Base-by-base conservation (phyloP, 257 asterid species). In the Eucommia ulmoides region DNA sequence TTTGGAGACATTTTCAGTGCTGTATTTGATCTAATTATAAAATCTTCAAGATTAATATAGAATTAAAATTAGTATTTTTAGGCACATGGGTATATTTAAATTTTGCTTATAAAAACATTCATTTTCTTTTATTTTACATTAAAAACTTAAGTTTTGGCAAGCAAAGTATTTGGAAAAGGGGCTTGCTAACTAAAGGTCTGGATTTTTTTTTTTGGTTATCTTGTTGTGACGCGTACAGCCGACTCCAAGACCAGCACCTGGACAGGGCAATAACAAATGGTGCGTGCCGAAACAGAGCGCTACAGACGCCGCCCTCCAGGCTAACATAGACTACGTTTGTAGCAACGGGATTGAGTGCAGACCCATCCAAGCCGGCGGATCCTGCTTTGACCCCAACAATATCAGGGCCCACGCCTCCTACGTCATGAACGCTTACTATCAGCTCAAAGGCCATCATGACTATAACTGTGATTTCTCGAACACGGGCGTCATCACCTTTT, bases 401-500 rank as follows among this genome's bases (percentile, higher is more conserved):
- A 47, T 64, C 3, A 46, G 29, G 49, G 58, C 61, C 6, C 74
- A 70, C 26, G 81, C 81, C 17, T 15, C 75, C 5, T 74, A 55
- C 46, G 65, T 33, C 61, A 74, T 74, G 81, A 74, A 70, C 24
- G 41, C 77, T 25, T 74, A 49, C 54, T 74, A 59, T 25, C 81
- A 74, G 20, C 20, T 58, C 3, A 60, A 66, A n/a, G 77, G 81
- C 20, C 70, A 50, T 24, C 10, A 22, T 17, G 66, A 55, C 20
- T 25, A 17, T 42, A 60, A 53, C 56, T 74, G 81, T 18, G 51
- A 66, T 47, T 74, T 74, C 62, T 18, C 66, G 8, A 68, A 64
- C 62, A 61, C 87, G 2, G 95, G 75, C 12, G 35, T 33, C 20
- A 14, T 81, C 5, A 65, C 68, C 49, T 41, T 48, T 1, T 17